These are phyloP conservation scores for Halenospora varia DNA, from an alignment of 495 filamentous ascomycete genomes.

Conservation along the genomic window DNA sequence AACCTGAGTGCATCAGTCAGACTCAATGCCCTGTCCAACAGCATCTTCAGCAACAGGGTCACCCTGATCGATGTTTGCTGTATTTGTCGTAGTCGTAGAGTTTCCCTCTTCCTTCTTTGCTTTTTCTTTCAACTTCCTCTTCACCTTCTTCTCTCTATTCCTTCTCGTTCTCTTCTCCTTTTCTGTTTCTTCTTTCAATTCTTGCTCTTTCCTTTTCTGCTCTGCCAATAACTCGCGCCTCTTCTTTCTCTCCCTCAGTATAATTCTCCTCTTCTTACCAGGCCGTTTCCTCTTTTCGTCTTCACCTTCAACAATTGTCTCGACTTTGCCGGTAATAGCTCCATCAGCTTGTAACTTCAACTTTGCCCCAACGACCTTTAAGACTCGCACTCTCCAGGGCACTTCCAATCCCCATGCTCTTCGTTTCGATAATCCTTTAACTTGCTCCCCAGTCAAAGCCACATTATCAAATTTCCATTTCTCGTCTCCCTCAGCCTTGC, in stretches of 20 bases:
- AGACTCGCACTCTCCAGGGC: constrained; percentile 48
- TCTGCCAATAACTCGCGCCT: constrained; percentile 23
- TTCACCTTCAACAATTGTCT: neutral
- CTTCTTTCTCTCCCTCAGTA: constrained; percentile 34
- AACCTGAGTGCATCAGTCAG: too few species aligned
- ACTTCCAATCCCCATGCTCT: constrained; percentile 49
- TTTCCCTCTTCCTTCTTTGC: constrained; percentile 39
- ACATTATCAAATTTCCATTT: constrained; percentile 29
- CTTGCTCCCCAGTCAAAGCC: constrained; percentile 42
- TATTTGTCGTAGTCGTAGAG: too few species aligned
- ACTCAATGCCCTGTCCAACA: too few species aligned
- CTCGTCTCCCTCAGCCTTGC: constrained; percentile 28
- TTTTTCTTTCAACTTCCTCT: constrained; percentile 44
- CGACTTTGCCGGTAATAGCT: neutral
- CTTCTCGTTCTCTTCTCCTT: constrained; percentile 50
- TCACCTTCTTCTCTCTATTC: constrained; percentile 49
- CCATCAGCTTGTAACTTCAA: constrained; percentile 2
- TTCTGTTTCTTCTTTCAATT: constrained; percentile 43
- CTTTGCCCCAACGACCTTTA: neutral
- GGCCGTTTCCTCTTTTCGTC: constrained; percentile 35
- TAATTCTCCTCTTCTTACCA: constrained; percentile 51
- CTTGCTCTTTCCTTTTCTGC: constrained; percentile 22
- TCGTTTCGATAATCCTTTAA: constrained; percentile 33
- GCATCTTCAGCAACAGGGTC: too few species aligned
- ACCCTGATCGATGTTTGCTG: too few species aligned